Base-by-base conservation (phyloP, 176 grass and related monocot species). In the Musa troglodytarum region DNA sequence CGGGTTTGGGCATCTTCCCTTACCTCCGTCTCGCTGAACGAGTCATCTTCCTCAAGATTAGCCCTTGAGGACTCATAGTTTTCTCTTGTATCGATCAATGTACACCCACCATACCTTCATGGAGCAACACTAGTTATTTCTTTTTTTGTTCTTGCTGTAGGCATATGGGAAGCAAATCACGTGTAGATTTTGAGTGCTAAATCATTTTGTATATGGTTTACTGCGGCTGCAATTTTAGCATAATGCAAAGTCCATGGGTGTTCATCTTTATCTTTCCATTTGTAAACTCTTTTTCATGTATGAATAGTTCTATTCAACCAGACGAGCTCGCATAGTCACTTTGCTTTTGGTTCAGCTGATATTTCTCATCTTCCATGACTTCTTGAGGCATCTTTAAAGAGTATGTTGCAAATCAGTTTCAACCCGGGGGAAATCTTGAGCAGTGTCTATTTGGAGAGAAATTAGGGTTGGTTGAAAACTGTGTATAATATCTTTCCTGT, bases 1-100 rank as follows among this genome's bases (percentile, higher is more conserved):
- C 83, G 86, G 22, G 90, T 85, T 34, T 98, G 90, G 94, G 90
- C 94, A 54, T 93, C 94, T 53, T 89, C 88, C 1, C 85, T 96
- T 89, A 15, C 93, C 76, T 96, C 93, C 51, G 90, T 98, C 80
- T 93, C 94, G 50, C 82, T 93, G 9, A 88, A 90, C 52, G 84
- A 98, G 83, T 57, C 84, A 10, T 91, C 94, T n/a, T 82, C 88
- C 19, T 52, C 68, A 21, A 70, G 51, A 50, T 17, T 52, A 70
- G 3, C 9, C 10, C 43, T 70, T 20, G 52, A 4, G 2, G 68
- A 51, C 15, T 16, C 68, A 5, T 19, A 70, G 51, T 70, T 11
- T 20, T 20, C 16, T n/a, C 68, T 20, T 50, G n/a, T 50, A 9
- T n/a, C 17, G 17, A 9, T 9, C 17, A 70, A 20, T 50, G 49